Evolutionary conservation across 2,329 filamentous ascomycete genomes (phyloP).

Genomic region (Neofusicoccum sp.): DNA sequence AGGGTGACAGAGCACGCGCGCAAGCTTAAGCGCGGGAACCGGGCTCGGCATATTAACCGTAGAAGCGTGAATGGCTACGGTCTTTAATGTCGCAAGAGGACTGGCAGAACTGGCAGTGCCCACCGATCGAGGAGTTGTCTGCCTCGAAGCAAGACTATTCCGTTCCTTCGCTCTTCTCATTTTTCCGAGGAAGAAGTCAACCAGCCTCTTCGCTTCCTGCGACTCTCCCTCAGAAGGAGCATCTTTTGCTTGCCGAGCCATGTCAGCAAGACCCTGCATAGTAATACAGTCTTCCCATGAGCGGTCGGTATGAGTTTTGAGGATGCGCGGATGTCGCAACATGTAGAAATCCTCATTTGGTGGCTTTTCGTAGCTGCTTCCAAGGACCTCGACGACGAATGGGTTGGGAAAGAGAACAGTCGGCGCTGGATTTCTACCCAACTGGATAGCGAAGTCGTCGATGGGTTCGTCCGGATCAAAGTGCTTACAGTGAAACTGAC

Average conservation of each 20-base stretch:
- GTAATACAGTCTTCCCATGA: conserved; percentile 66
- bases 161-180: not conserved
- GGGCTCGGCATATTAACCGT: not conserved
- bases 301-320: conserved; percentile 76
- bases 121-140: not conserved
- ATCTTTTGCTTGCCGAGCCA: conserved; percentile 59
- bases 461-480: conserved; percentile 23
- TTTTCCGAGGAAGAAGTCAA: conserved; percentile 8
- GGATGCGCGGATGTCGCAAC: conserved; percentile 71
- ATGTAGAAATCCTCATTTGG: conserved; percentile 69
- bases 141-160: not conserved
- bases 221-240: conserved; percentile 16
- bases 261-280: conserved; percentile 66
- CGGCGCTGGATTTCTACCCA: conserved; percentile 28
- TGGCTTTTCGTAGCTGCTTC: conserved; percentile 74
- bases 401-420: conserved; percentile 64
- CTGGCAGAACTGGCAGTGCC: not conserved
- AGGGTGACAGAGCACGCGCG: not conserved
- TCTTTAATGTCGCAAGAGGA: not conserved
- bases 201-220: conserved; percentile 6
- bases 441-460: conserved; percentile 18
- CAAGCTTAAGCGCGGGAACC: not conserved
- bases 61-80: not conserved
- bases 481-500: conserved; percentile 36
- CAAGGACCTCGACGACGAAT: conserved; percentile 75